phyloP scores from a whole-genome alignment of 768 basidiomycete genomes.

The Infundibulicybe gibba region DNA sequence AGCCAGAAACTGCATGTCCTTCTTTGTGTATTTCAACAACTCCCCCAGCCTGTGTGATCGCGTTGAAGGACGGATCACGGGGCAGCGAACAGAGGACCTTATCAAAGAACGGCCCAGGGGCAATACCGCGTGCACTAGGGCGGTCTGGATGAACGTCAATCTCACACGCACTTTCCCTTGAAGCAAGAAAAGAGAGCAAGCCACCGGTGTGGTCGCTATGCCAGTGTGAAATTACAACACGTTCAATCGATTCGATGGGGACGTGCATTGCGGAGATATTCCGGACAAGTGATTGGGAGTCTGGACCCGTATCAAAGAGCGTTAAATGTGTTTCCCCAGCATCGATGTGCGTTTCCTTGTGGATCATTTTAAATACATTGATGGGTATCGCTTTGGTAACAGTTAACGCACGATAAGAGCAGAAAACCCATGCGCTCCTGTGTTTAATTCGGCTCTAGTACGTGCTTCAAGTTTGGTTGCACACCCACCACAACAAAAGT shows the following conservation, averaged over 20 bases:
- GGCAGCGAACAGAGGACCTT: slow-evolving; percentile 59
- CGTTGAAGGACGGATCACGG: slow-evolving; percentile 67
- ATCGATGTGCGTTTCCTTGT: slow-evolving; percentile 54
- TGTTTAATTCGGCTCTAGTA: neutral
- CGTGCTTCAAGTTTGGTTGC: neutral
- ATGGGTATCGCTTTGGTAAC: neutral
- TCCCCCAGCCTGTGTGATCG: slow-evolving; percentile 55
- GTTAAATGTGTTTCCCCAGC: slow-evolving; percentile 45
- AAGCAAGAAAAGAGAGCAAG: slow-evolving; percentile 52
- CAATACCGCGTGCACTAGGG: slow-evolving; percentile 71
- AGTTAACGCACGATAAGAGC: slow-evolving; percentile 59
- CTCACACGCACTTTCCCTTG: slow-evolving; percentile 28
- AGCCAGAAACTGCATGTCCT: slow-evolving; percentile 63
- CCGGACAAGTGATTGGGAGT: slow-evolving; percentile 68
- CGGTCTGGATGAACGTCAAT: slow-evolving; percentile 79
- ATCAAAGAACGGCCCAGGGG: slow-evolving; percentile 55
- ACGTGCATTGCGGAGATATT: slow-evolving; percentile 62
- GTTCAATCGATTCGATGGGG: slow-evolving; percentile 49
- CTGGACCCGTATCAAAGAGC: slow-evolving; percentile 85
- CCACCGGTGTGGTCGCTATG: slow-evolving; percentile 76
- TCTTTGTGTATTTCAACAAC: slow-evolving; percentile 49
- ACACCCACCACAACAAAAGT: slow-evolving; percentile 52
- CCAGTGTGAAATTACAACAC: slow-evolving; percentile 78
- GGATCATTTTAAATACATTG: neutral
- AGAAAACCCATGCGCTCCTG: slow-evolving; percentile 85